Base-by-base conservation (phyloP, 768 basidiomycete genomes). In the Candolleomyces eurysporus region DNA sequence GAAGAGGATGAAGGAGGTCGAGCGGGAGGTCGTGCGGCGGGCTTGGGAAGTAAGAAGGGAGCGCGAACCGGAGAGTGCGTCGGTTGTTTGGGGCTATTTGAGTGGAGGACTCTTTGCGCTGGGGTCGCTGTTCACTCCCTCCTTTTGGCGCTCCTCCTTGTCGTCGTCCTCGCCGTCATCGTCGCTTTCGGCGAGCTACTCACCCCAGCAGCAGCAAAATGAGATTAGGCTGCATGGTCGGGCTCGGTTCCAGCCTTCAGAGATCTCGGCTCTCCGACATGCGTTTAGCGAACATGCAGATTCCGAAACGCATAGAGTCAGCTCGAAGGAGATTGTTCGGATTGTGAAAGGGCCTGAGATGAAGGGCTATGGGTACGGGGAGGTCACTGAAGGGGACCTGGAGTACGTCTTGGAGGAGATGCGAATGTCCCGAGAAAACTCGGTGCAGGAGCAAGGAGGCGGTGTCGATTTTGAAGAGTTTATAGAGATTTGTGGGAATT, bases 401-500 rank as follows among this genome's bases (percentile, higher is more conserved):
- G 82, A 86, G 39, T 90, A 92, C 69, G 91, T 93, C 0, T 79
- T 96, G 36, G 36, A 11, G 6, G 36, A 36, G 36, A 36, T 36
- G 36, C 56, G 36, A 36, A 7, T 36, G 3, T 36, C 11, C 11
- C 36, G 81, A 82, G 59, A 87, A 90, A 70, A 87, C 90, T 62
- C 94, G 91, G 4, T 85, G 91, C 71, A 74, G 77, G 53, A 73
- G 74, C 21, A 78, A 80, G 66, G 72, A 74, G 31, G 81, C 82
- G 30, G 74, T 97, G 51, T 46, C 7, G 85, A 88, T 63, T 86
- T 93, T 67, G 91, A 96, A 64, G 91, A 92, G 69, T 96, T 96
- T 72, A 79, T 95, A 53, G 93, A 96, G 54, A 56, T 56, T 42
- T 92, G 89, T 68, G 90, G 86, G 2, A 84, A 82, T 59, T 73